Percentiles rank a stretch among this genome's conserved stretches.
Conservation (phyloP, 305 asterid species). For the Striga hermonthica region DNA sequence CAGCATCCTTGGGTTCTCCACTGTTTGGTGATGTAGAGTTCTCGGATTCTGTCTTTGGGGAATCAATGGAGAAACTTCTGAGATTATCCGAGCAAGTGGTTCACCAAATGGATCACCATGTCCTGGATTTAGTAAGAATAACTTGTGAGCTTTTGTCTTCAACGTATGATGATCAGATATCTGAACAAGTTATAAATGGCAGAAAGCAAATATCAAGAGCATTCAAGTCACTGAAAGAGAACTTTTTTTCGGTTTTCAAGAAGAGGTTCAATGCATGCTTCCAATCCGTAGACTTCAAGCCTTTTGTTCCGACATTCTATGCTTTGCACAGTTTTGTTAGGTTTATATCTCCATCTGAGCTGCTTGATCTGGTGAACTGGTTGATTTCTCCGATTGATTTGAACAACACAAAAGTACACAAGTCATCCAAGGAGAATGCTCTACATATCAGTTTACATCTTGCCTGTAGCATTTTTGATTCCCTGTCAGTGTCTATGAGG, state of each 20-base stretch:
- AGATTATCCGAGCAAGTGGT: slow-evolving; percentile 46
- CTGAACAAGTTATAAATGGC: slow-evolving; percentile 37
- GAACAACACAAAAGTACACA: slow-evolving; percentile 31
- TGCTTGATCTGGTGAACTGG: slow-evolving; percentile 76
- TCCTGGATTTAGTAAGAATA: slow-evolving; percentile 55
- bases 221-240: slow-evolving; percentile 50
- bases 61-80: slow-evolving; percentile 47
- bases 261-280: slow-evolving; percentile 54
- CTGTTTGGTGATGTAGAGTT: slow-evolving; percentile 41
- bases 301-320: slow-evolving; percentile 56
- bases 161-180: slow-evolving; percentile 34
- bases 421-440: slow-evolving; percentile 43
- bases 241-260: slow-evolving; percentile 56
- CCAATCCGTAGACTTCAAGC: slow-evolving; percentile 45
- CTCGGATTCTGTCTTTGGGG: slow-evolving; percentile 49
- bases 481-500: slow-evolving; percentile 43
- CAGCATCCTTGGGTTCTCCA: slow-evolving; percentile 51
- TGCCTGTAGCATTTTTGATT: slow-evolving; percentile 61
- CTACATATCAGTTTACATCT: slow-evolving; percentile 59
- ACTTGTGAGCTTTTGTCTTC: slow-evolving; percentile 51
- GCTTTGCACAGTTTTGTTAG: slow-evolving; percentile 54
- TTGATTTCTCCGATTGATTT: slow-evolving; percentile 57
- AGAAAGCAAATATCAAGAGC: slow-evolving; percentile 44
- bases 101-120: slow-evolving; percentile 58
- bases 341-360: slow-evolving; percentile 70